Conservation (phyloP, 2,329 filamentous ascomycete species). For the Beauveria scarabaeidicola region DNA sequence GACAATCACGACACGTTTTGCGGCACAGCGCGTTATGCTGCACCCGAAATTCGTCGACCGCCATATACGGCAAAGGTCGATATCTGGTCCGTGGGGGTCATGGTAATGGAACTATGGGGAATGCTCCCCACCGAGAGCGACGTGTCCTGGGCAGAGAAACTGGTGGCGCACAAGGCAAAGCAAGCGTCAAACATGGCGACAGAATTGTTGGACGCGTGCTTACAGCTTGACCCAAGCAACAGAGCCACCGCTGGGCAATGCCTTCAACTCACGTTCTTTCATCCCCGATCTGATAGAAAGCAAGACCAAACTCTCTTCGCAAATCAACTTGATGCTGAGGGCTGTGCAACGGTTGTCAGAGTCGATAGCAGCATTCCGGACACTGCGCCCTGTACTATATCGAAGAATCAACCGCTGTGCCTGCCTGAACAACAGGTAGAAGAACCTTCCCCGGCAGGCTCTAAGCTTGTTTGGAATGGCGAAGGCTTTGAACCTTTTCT, state of each 20-base stretch:
- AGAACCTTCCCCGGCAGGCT: too few species aligned
- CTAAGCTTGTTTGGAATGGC: too few species aligned
- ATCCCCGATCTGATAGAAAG: too few species aligned
- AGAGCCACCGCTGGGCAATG: neutral
- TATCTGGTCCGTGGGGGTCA: constrained; percentile 2
- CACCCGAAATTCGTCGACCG: neutral
- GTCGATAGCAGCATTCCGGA: too few species aligned
- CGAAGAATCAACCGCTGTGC: too few species aligned
- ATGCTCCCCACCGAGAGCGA: neutral
- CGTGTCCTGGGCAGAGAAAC: neutral
- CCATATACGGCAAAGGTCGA: neutral
- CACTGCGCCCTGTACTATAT: too few species aligned
- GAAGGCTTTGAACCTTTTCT: too few species aligned
- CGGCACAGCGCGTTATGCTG: neutral
- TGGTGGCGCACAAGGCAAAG: neutral
- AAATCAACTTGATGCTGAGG: too few species aligned
- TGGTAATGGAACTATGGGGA: neutral
- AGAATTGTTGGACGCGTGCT: neutral
- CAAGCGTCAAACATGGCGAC: neutral
- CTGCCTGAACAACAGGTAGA: too few species aligned
- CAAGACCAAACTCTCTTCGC: too few species aligned
- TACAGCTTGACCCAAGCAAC: neutral
- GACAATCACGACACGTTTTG: neutral
- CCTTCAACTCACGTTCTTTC: too few species aligned
- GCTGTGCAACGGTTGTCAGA: too few species aligned